Base-by-base conservation (phyloP, 2,329 filamentous ascomycete genomes). In the Didymella glomerata region DNA sequence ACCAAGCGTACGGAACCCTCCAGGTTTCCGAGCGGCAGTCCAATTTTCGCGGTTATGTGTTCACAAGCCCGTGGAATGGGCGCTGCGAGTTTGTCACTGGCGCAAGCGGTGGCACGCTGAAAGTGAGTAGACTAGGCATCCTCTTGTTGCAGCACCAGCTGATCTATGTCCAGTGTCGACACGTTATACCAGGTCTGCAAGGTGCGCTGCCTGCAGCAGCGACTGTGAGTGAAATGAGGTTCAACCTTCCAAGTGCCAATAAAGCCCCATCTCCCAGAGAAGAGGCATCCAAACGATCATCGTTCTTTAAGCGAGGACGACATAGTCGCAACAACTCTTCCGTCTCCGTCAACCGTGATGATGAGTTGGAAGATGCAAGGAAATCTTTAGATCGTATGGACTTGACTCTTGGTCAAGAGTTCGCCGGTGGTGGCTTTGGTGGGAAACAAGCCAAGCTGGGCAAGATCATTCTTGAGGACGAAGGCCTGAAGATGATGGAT, bases 401-500 rank as follows among this genome's bases (percentile, higher is more conserved):
- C 71, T 75, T 95, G 2, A 90, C 87, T 22, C 82, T 97, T 0
- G 94, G 93, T 0, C 86, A 86, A 64, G 94, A 98, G 76, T 86
- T 85, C 55, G 93, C 93, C 0, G 94, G 94, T 1, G 94, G 94
- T 22, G 94, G 94, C 0, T 90, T 91, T 71, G 85, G 89, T 44
- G 94, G 94, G 0, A 93, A 91, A 75, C 87, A 91, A 70, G 93
- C 92, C 3, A 99, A 99, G 80, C 81, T 99, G 68, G 95, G 94
- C 0, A 99, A 98, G 78, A 80, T 99, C 50, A 92, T 98, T 50
- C 85, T 99, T 36, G 87, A 93, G 68, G 88, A 94, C 55, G 93
- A 96, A 70, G 95, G 95, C 0, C 79, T 96, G 65, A 96, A 96
- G 81, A 98, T 99, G 94, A 78, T 98, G 69, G 95, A 99, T 81